Conservation (phyloP, 1,284 basidiomycete genomes). For the Cryptococcus maquisensis region DNA sequence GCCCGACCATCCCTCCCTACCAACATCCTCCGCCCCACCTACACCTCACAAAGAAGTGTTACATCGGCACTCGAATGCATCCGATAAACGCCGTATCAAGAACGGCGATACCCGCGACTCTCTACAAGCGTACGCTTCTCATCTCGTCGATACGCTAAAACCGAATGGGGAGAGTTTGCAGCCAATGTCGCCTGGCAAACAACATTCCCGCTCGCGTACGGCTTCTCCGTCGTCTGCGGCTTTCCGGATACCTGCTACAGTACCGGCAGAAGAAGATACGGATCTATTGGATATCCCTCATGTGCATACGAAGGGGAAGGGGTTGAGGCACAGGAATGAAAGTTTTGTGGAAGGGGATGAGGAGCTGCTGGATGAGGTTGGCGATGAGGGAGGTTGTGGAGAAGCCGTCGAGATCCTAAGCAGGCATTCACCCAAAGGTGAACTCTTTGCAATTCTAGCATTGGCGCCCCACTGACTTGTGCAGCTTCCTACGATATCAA, state of each 20-base stretch:
- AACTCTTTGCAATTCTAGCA: slow-evolving; percentile 19
- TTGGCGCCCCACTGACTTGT: slow-evolving; percentile 1
- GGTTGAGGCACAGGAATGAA: slow-evolving; percentile 4
- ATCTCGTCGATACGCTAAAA: slow-evolving; percentile 29
- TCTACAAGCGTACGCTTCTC: slow-evolving; percentile 31
- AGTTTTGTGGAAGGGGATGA: slow-evolving; percentile 36
- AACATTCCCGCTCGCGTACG: not conserved
- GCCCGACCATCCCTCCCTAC: not conserved
- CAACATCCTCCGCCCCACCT: not conserved
- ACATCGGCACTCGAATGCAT: slow-evolving; percentile 7
- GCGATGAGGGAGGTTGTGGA: slow-evolving; percentile 65
- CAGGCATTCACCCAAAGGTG: slow-evolving; percentile 79
- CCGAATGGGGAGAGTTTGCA: not conserved
- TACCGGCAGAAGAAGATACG: not conserved
- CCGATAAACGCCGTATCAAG: slow-evolving; percentile 9
- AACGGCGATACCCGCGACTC: slow-evolving; percentile 17
- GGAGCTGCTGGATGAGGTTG: slow-evolving; percentile 49
- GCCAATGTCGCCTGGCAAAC: slow-evolving; percentile 14
- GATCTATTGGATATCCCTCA: slow-evolving; percentile 6
- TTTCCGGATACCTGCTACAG: not conserved
- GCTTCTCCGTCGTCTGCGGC: slow-evolving; percentile 4
- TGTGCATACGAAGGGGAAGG: not conserved
- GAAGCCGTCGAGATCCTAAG: slow-evolving; percentile 88
- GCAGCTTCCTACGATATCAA: slow-evolving; percentile 86
- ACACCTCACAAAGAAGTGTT: not conserved